Evolutionary conservation across 1,139 yeast genomes (phyloP).

Genomic region (Pichia sp.): DNA sequence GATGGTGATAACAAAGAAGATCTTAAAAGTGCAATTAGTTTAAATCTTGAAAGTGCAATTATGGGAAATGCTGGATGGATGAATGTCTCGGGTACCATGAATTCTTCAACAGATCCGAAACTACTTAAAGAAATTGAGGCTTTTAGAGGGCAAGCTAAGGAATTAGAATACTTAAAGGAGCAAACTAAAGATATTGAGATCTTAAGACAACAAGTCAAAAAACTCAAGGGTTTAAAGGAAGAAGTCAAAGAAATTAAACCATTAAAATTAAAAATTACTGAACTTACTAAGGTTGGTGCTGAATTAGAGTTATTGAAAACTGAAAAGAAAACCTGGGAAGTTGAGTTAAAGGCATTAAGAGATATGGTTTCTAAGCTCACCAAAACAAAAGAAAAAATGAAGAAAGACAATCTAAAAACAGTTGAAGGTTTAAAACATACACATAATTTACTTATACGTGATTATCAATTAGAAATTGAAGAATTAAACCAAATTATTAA

Average conservation of each 20-base stretch:
- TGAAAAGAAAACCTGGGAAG: neutral
- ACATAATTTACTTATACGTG: neutral
- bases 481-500: neutral
- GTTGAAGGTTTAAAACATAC: neutral
- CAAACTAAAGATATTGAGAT: neutral
- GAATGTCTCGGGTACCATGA: constrained; percentile 3
- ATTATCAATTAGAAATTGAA: neutral
- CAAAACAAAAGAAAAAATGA: neutral
- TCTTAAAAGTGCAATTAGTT: constrained; percentile 1
- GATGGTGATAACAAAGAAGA: neutral
- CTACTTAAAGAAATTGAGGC: constrained; percentile 2
- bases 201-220: neutral
- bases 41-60: constrained; percentile 1
- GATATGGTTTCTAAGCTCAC: neutral
- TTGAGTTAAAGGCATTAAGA: neutral
- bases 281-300: neutral
- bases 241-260: neutral
- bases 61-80: constrained; percentile 8
- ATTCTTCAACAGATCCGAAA: neutral
- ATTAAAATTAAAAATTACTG: neutral
- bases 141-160: neutral
- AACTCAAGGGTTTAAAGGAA: neutral
- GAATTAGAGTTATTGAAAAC: constrained; percentile 3
- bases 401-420: neutral
- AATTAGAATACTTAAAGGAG: neutral